These are phyloP conservation scores for Lipomyces spencermartinsiae DNA, from an alignment of 805 yeast species.

Conservation along the genomic window DNA sequence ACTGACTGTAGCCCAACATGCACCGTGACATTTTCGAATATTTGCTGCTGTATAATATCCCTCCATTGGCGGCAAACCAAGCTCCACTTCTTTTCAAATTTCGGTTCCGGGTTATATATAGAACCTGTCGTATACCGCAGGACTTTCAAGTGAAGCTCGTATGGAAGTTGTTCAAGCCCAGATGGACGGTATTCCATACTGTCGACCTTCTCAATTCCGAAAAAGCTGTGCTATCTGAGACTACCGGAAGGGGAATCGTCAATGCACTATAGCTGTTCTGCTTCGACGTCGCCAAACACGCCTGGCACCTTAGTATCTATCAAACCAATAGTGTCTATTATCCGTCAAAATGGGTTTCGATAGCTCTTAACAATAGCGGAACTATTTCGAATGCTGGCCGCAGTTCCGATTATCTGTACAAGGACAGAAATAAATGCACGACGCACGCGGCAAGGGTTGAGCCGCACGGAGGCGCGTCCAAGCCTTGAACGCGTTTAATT, in stretches of 20 bases:
- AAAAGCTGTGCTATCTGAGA: not conserved
- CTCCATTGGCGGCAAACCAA: constrained; percentile 15
- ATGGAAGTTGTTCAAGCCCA: constrained; percentile 1
- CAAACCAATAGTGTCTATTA: not conserved
- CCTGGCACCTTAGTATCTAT: not conserved
- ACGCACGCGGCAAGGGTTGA: not conserved
- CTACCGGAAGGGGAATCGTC: not conserved
- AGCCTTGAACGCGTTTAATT: not conserved
- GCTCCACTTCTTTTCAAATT: constrained; percentile 2
- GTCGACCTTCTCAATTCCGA: not conserved
- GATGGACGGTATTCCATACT: not conserved
- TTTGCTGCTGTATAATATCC: constrained; percentile 15
- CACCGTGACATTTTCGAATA: constrained; percentile 4
- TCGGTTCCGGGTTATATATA: not conserved
- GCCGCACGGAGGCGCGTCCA: not conserved
- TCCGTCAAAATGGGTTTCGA: not conserved
- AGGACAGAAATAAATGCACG: not conserved
- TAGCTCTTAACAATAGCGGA: not conserved
- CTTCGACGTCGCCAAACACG: not conserved
- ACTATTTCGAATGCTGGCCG: not conserved
- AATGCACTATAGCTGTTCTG: not conserved
- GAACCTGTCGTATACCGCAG: not conserved
- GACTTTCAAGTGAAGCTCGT: constrained; percentile 7
- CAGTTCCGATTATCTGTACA: not conserved
- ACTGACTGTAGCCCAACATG: not conserved